phyloP scores from a whole-genome alignment of 352 stramenopile genomes.

The Phytophthora lateralis region DNA sequence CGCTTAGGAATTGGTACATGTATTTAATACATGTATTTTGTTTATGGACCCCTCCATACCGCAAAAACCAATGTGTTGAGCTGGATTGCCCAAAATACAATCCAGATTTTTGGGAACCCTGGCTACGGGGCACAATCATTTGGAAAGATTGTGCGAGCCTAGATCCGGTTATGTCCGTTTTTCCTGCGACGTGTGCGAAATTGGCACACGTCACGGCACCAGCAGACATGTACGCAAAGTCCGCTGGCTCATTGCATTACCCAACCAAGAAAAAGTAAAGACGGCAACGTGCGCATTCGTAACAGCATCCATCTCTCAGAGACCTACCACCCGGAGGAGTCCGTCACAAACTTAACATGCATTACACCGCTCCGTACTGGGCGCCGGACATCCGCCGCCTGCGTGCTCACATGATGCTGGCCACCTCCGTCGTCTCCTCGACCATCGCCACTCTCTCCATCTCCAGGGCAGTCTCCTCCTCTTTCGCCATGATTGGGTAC shows the following conservation, averaged over 20 bases:
- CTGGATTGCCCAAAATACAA: no score
- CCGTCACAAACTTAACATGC: slow-evolving; percentile 5
- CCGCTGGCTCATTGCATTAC: no score
- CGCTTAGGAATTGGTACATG: no score
- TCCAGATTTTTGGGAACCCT: not conserved
- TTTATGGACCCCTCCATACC: no score
- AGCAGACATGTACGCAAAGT: no score
- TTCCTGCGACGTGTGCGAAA: slow-evolving; percentile 3
- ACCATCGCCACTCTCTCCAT: slow-evolving; percentile 4
- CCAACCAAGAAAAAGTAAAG: slow-evolving; percentile 7
- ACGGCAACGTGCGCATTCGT: slow-evolving; percentile 17
- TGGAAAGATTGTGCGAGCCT: slow-evolving; percentile 15
- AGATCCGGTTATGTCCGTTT: not conserved
- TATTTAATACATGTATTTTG: no score
- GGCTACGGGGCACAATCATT: slow-evolving; percentile 15
- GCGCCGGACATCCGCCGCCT: not conserved
- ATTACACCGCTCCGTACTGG: not conserved
- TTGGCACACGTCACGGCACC: no score
- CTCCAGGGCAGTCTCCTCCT: slow-evolving; percentile 5
- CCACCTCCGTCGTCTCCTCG: slow-evolving; percentile 31
- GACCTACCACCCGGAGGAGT: not conserved
- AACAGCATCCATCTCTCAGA: slow-evolving; percentile 5
- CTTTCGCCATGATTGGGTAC: slow-evolving; percentile 59
- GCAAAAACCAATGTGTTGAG: no score
- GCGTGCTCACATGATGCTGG: slow-evolving; percentile 32